Evolutionary conservation across 495 filamentous ascomycete genomes (phyloP).

Genomic region (Penicillium atrosanguineum): DNA sequence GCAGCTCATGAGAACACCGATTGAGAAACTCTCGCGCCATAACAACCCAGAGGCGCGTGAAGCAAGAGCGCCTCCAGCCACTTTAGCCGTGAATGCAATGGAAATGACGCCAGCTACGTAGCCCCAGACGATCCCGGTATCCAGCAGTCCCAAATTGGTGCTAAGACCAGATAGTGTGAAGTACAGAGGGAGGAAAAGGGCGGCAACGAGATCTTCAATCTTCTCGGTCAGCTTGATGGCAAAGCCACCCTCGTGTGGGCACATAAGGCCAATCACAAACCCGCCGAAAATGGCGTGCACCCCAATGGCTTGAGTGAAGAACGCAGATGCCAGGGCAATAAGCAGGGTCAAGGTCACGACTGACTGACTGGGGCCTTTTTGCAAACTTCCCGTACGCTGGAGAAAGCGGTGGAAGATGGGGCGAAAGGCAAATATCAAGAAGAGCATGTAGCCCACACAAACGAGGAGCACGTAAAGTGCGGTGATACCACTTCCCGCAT

Average conservation of each 20-base stretch:
- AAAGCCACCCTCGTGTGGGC: slow-evolving; percentile 92
- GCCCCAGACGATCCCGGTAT: slow-evolving; percentile 82
- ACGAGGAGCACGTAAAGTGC: slow-evolving; percentile 85
- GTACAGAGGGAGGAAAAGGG: slow-evolving; percentile 91
- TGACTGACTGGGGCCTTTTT: slow-evolving; percentile 87
- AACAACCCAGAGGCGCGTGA: slow-evolving; percentile 74
- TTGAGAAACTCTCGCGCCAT: slow-evolving; percentile 91
- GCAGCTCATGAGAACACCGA: slow-evolving; percentile 95
- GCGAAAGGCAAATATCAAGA: slow-evolving; percentile 72
- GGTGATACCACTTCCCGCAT: slow-evolving; percentile 78
- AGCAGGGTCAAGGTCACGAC: slow-evolving; percentile 82
- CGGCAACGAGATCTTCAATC: slow-evolving; percentile 86
- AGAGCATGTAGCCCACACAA: slow-evolving; percentile 71
- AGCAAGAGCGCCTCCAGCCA: slow-evolving; percentile 79
- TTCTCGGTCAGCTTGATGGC: slow-evolving; percentile 95
- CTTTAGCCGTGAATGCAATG: slow-evolving; percentile 83
- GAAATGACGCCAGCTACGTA: slow-evolving; percentile 85
- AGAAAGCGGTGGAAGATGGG: slow-evolving; percentile 78
- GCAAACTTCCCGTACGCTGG: slow-evolving; percentile 68
- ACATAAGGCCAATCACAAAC: slow-evolving; percentile 87
- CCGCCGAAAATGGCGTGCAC: slow-evolving; percentile 88
- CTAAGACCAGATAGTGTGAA: slow-evolving; percentile 90
- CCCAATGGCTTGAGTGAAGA: slow-evolving; percentile 93
- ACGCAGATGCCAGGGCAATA: slow-evolving; percentile 77
- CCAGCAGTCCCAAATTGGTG: slow-evolving; percentile 83